Conservation (phyloP, 257 asterid genomes). For the Primulina eburnea region DNA sequence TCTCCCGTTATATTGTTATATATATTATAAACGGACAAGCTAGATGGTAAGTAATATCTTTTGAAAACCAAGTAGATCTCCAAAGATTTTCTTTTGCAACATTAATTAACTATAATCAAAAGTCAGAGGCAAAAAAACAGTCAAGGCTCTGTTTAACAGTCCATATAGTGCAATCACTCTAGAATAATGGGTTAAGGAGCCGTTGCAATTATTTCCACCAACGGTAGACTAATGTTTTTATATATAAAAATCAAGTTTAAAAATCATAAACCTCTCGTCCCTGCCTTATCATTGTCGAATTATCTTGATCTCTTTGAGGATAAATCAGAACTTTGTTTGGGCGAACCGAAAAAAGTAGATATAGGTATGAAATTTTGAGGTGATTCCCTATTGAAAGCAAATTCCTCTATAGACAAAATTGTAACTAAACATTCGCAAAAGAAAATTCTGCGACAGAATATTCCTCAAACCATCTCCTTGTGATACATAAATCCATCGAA, state of each 20-base stretch:
- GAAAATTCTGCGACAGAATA: background rate
- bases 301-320: background rate
- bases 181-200: background rate
- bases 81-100: background rate
- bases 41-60: background rate
- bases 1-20: background rate
- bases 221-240: background rate
- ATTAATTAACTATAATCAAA: background rate
- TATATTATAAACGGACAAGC: slow-evolving; percentile 3
- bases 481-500: background rate
- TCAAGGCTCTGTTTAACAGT: background rate
- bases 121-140: background rate
- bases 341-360: background rate
- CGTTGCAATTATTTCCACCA: background rate
- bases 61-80: slow-evolving; percentile 20
- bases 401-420: background rate
- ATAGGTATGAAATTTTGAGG: background rate
- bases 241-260: slow-evolving; percentile 9
- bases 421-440: slow-evolving; percentile 15
- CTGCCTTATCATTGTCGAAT: slow-evolving; percentile 1
- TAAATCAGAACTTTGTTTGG: background rate
- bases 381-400: background rate
- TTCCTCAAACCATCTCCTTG: background rate
- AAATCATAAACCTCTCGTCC: background rate
- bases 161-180: slow-evolving; percentile 1